Evolutionary conservation across 2,329 filamentous ascomycete species (phyloP).

Genomic region (Aspergillus sp.): DNA sequence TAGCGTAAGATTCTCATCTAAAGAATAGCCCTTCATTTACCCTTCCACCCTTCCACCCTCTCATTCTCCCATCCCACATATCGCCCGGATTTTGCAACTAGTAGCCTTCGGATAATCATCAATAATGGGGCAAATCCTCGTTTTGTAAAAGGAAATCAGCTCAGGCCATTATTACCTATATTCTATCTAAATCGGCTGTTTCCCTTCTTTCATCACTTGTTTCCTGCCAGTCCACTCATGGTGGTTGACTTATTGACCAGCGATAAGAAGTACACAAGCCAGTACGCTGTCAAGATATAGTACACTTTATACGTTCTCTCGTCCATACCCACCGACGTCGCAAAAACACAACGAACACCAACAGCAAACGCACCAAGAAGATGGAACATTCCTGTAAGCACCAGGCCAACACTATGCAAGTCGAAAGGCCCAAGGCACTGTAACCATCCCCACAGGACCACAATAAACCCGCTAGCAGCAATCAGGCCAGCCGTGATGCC

Average conservation of each 20-base stretch:
- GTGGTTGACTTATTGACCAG: neutral
- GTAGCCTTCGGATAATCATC: no score
- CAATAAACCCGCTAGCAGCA: neutral
- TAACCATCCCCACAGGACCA: neutral
- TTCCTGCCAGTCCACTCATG: neutral
- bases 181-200: no score
- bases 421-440: neutral
- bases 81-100: no score
- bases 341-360: neutral
- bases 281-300: neutral
- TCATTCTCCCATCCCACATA: no score
- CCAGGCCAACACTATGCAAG: neutral
- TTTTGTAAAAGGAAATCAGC: no score
- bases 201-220: neutral
- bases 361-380: neutral
- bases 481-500: neutral
- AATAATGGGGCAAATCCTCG: no score
- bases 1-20: no score
- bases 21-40: no score
- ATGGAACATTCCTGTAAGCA: neutral
- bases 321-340: neutral
- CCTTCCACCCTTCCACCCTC: no score
- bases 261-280: neutral
- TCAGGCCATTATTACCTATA: no score
- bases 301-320: constrained; percentile 2